Evolutionary conservation across 768 basidiomycete genomes (phyloP).

Genomic region (Pisolithus marmoratus): DNA sequence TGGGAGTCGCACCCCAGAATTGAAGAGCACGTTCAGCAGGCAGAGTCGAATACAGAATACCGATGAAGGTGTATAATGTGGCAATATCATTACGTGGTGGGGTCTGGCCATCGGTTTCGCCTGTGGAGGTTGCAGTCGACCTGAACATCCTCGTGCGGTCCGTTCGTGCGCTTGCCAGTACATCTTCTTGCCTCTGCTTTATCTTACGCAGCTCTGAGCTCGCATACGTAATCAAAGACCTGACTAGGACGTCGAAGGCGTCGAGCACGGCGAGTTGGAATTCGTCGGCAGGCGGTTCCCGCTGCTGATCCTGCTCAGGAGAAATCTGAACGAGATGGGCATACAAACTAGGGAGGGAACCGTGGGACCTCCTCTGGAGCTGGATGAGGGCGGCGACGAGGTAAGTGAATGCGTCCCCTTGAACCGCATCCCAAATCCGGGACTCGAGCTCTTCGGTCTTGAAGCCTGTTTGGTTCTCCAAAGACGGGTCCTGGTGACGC

Average conservation of each 20-base stretch:
- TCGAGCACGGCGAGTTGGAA: constrained; percentile 51
- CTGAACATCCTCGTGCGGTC: constrained; percentile 53
- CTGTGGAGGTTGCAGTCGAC: constrained; percentile 38
- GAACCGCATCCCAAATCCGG: constrained; percentile 77
- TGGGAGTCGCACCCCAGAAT: constrained; percentile 73
- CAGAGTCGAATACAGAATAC: constrained; percentile 69
- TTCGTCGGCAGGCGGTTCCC: constrained; percentile 37
- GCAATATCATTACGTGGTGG: constrained; percentile 80
- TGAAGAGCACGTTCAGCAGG: constrained; percentile 74
- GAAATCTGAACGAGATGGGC: constrained; percentile 35
- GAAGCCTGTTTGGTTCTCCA: constrained; percentile 62
- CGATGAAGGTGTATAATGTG: constrained; percentile 77
- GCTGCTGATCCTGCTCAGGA: constrained; percentile 31
- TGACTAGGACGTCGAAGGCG: constrained; percentile 65
- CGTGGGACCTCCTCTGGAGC: constrained; percentile 36
- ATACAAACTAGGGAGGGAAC: constrained; percentile 30
- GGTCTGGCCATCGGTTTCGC: constrained; percentile 36
- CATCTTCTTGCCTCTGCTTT: constrained; percentile 86
- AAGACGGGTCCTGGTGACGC: constrained; percentile 57
- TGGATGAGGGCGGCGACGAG: constrained; percentile 56
- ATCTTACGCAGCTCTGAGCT: constrained; percentile 81
- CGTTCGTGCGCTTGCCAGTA: constrained; percentile 60
- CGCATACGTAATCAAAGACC: constrained; percentile 67
- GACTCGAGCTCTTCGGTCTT: constrained; percentile 76
- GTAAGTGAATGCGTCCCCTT: constrained; percentile 76